Evolutionary conservation across 169 alveolate species (phyloP).

Genomic region (Plasmodium falciparum): DNA sequence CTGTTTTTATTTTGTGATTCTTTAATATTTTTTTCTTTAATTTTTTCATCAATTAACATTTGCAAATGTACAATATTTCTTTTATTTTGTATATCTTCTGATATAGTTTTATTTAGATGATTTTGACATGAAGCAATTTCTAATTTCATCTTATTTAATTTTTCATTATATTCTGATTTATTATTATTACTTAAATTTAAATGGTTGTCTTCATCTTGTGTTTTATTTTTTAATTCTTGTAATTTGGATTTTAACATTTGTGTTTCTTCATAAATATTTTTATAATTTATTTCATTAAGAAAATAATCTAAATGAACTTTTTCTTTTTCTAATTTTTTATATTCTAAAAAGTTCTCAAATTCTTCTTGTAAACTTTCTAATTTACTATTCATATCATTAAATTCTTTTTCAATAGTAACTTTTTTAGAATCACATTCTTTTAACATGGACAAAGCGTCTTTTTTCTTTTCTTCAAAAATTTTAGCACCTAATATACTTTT

Average conservation of each 20-base stretch:
- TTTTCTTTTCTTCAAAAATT: slow-evolving; percentile 76
- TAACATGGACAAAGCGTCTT: slow-evolving; percentile 76
- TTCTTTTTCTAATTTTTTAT: slow-evolving; percentile 75
- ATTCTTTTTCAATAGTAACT: slow-evolving; percentile 78
- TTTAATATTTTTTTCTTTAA: slow-evolving; percentile 60
- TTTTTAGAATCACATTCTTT: slow-evolving; percentile 81
- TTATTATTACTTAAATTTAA: slow-evolving; percentile 30
- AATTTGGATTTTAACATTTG: slow-evolving; percentile 58
- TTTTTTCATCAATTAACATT: slow-evolving; percentile 72
- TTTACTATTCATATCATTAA: slow-evolving; percentile 79
- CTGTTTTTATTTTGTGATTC: slow-evolving; percentile 54
- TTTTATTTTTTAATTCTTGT: slow-evolving; percentile 72
- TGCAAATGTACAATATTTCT: slow-evolving; percentile 56
- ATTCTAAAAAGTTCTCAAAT: slow-evolving; percentile 76
- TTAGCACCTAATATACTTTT: slow-evolving; percentile 73
- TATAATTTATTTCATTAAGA: slow-evolving; percentile 72
- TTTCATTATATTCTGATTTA: slow-evolving; percentile 63
- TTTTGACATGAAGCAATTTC: slow-evolving; percentile 63
- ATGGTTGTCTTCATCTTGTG: slow-evolving; percentile 71
- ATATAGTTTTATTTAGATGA: slow-evolving; percentile 41
- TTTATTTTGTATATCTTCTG: slow-evolving; percentile 73
- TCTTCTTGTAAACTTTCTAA: slow-evolving; percentile 79
- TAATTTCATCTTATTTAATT: slow-evolving; percentile 66
- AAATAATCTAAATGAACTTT: slow-evolving; percentile 70
- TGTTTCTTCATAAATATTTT: slow-evolving; percentile 72